These are phyloP conservation scores for Endothia cerciana DNA, from an alignment of 2,329 filamentous ascomycete genomes.

Conservation along the genomic window DNA sequence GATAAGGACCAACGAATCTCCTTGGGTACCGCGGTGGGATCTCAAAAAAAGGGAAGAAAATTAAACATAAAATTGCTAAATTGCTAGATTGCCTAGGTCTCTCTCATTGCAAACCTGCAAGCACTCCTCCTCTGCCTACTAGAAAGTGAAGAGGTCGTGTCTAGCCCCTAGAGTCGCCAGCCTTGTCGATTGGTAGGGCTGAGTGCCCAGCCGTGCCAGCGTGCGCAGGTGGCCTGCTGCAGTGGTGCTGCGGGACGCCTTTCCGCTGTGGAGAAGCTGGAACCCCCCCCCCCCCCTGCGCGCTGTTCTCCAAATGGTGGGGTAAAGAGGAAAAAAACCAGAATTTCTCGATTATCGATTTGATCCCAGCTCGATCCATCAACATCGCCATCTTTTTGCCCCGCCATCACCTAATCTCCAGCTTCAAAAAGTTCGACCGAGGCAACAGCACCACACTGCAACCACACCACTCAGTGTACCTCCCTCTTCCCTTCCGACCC, in stretches of 20 bases:
- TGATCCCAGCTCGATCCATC: neutral
- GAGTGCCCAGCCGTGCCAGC: no score
- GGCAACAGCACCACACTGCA: neutral
- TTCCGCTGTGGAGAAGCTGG: conserved; percentile 14
- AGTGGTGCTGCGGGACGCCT: neutral
- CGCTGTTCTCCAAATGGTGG: neutral
- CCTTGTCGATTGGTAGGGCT: neutral
- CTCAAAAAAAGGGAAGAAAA: neutral
- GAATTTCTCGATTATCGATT: conserved; percentile 11
- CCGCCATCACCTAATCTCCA: no score
- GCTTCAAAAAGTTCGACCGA: neutral
- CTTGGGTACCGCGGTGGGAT: neutral
- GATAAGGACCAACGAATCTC: neutral
- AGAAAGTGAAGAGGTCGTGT: no score
- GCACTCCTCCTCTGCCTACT: no score
- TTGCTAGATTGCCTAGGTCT: no score
- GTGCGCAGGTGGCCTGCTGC: no score
- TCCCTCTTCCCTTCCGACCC: neutral
- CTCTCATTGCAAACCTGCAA: no score
- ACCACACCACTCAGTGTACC: neutral
- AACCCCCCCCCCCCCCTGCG: no score
- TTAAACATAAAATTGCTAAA: no score
- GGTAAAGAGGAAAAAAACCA: neutral
- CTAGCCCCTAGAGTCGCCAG: no score
- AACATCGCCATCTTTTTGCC: neutral